Conservation (phyloP, 257 asterid species). For the Capsicum pubescens region DNA sequence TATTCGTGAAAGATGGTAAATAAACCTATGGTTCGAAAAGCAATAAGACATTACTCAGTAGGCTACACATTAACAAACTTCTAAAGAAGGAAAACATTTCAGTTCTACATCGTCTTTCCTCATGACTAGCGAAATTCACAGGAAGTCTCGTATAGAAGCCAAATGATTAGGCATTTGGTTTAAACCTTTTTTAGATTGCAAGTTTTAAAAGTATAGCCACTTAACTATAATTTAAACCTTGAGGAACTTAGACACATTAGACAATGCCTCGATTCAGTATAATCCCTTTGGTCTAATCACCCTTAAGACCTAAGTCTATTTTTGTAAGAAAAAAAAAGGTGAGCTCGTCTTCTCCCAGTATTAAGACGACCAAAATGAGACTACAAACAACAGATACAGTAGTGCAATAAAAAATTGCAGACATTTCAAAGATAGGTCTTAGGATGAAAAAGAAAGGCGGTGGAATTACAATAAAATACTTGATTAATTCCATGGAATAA, state of each 20-base stretch:
- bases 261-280: neutral
- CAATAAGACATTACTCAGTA: neutral
- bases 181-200: neutral
- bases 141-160: too few species aligned
- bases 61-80: neutral
- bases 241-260: neutral
- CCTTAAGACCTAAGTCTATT: neutral
- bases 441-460: neutral
- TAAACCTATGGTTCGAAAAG: neutral
- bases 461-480: neutral
- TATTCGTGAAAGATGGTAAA: neutral
- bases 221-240: neutral
- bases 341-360: neutral
- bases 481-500: too few species aligned
- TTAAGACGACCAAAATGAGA: neutral
- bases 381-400: neutral
- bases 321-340: neutral
- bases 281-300: neutral
- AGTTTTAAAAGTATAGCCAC: neutral
- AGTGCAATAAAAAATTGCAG: neutral
- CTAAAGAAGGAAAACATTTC: neutral
- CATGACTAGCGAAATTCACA: neutral
- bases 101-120: neutral
- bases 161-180: conserved; percentile 11
- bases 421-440: neutral